Percentiles rank a stretch among this genome's conserved stretches.
phyloP scores from a whole-genome alignment of 352 stramenopile genomes.

The Halophytophthora polymorphica region DNA sequence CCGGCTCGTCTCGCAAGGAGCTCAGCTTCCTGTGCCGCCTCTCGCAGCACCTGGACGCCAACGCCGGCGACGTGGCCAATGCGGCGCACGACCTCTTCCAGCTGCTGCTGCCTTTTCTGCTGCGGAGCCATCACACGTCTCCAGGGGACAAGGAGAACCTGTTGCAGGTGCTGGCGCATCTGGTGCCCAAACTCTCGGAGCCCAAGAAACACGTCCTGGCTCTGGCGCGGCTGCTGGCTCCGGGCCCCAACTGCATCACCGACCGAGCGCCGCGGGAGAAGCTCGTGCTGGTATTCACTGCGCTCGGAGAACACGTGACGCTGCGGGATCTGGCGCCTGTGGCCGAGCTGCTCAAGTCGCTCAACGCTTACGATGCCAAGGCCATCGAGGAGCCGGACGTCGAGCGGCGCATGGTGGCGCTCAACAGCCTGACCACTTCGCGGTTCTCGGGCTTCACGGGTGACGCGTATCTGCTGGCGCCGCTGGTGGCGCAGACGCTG shows the following conservation, averaged over 20 bases:
- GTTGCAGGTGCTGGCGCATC: slow-evolving; percentile 61
- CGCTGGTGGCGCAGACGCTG: slow-evolving; percentile 73
- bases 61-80: slow-evolving; percentile 25
- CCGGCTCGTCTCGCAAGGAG: slow-evolving; percentile 79
- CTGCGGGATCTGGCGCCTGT: slow-evolving; percentile 38
- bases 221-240: slow-evolving; percentile 73
- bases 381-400: slow-evolving; percentile 85
- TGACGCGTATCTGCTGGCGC: slow-evolving; percentile 70
- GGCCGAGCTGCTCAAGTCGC: slow-evolving; percentile 38
- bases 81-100: slow-evolving; percentile 81
- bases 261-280: slow-evolving; percentile 57
- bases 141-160: slow-evolving; percentile 79
- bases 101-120: slow-evolving; percentile 78
- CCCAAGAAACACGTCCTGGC: slow-evolving; percentile 73
- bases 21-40: slow-evolving; percentile 78
- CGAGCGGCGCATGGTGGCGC: slow-evolving; percentile 69
- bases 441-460: slow-evolving; percentile 59
- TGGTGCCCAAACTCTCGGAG: slow-evolving; percentile 74
- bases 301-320: slow-evolving; percentile 44
- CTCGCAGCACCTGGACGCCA: slow-evolving; percentile 54
- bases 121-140: slow-evolving; percentile 78
- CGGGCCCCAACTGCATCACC: slow-evolving; percentile 68
- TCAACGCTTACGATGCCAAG: slow-evolving; percentile 81
- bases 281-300: slow-evolving; percentile 68
- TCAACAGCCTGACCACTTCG: slow-evolving; percentile 64